phyloP scores from a whole-genome alignment of 805 yeast genomes.

The Myxozyma kluyveri region DNA sequence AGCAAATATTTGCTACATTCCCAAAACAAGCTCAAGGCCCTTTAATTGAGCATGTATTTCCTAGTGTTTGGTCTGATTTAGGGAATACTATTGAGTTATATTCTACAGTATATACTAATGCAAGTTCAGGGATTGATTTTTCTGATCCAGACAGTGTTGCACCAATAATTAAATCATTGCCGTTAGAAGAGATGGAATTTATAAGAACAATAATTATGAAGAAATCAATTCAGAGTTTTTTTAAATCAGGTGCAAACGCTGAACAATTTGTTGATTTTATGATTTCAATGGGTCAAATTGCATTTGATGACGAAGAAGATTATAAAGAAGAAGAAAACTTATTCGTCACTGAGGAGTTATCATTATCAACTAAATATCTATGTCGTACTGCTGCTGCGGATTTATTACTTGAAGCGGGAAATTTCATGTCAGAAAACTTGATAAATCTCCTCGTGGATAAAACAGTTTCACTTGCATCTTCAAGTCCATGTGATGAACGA shows the following conservation, averaged over 20 bases:
- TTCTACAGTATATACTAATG: conserved; percentile 3
- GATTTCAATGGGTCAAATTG: conserved; percentile 43
- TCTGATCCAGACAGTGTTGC: conserved; percentile 24
- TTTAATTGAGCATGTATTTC: conserved; percentile 10
- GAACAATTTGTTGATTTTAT: conserved; percentile 32
- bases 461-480: background rate
- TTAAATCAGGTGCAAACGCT: conserved; percentile 2
- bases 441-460: background rate
- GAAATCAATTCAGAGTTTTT: conserved; percentile 5
- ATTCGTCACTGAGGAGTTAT: conserved; percentile 73
- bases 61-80: conserved; percentile 24
- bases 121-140: conserved; percentile 18
- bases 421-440: conserved; percentile 7
- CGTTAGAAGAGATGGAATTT: conserved; percentile 23
- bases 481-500: background rate
- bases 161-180: conserved; percentile 8
- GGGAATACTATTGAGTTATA: conserved; percentile 3
- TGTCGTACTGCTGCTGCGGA: conserved; percentile 64
- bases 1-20: conserved; percentile 21
- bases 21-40: conserved; percentile 12
- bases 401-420: conserved; percentile 33
- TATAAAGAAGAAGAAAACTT: conserved; percentile 63
- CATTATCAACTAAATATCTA: conserved; percentile 53
- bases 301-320: conserved; percentile 41
- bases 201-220: conserved; percentile 6